These are phyloP conservation scores for Potentilla sterilis DNA, from an alignment of 306 rosid genomes.

Conservation along the genomic window DNA sequence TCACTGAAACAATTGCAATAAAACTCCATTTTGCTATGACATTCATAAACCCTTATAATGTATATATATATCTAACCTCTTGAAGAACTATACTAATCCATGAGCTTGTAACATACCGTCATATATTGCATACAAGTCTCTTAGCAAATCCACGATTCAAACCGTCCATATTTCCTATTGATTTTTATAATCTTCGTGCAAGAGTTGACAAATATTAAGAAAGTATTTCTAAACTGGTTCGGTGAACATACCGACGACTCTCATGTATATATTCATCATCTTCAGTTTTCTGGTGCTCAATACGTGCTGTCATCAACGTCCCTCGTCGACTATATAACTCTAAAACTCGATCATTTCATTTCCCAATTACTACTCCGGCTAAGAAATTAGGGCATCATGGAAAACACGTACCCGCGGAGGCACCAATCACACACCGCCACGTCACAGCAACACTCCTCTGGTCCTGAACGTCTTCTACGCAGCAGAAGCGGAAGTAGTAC, in stretches of 20 bases:
- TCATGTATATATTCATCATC: neutral
- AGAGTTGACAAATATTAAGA: neutral
- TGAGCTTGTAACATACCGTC: neutral
- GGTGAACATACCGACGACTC: conserved; percentile 8
- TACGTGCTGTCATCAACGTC: conserved; percentile 10
- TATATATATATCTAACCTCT: too few species aligned
- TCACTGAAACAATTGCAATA: too few species aligned
- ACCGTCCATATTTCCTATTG: neutral
- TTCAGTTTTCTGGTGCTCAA: neutral
- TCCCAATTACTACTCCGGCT: neutral
- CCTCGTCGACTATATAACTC: neutral
- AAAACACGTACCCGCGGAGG: conserved; percentile 10
- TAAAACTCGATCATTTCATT: neutral
- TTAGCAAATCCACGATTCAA: neutral
- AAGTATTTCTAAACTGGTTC: neutral
- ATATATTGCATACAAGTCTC: neutral
- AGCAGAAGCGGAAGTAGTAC: conserved; percentile 41
- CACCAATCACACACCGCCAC: neutral
- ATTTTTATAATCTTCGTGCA: neutral
- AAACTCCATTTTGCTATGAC: too few species aligned
- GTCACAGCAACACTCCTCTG: conserved; percentile 19
- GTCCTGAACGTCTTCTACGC: conserved; percentile 40
- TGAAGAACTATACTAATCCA: too few species aligned
- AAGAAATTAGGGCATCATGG: conserved; percentile 1
- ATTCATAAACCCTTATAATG: too few species aligned